A percentile compares a stretch with the other conserved stretches of the same genome.
Evolutionary conservation across 202 grass and related monocot genomes (phyloP).

Genomic region (Schoenoplectus triqueter): DNA sequence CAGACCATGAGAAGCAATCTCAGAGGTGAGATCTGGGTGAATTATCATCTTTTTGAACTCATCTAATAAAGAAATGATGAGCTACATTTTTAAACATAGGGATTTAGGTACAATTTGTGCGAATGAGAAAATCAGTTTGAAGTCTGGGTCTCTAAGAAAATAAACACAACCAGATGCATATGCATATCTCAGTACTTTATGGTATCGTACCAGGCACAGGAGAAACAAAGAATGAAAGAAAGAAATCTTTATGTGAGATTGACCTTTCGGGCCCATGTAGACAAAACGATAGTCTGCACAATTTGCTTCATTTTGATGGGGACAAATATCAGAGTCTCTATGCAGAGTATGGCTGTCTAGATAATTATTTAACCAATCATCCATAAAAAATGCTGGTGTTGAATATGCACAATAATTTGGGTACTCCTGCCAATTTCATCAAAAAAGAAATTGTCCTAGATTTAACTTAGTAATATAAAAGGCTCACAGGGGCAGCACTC

Average conservation of each 20-base stretch:
- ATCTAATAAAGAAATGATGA: not conserved
- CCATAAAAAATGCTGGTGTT: conserved; percentile 70
- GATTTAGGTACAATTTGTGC: not conserved
- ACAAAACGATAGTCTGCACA: conserved; percentile 92
- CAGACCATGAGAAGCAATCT: not conserved
- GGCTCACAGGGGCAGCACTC: conserved; percentile 12
- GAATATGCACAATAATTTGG: conserved; percentile 87
- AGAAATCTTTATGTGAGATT: conserved; percentile 25
- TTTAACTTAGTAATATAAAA: not conserved
- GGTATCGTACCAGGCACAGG: no score
- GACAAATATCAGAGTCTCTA: conserved; percentile 80
- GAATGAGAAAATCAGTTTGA: not conserved
- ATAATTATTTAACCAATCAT: conserved; percentile 97
- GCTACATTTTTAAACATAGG: not conserved
- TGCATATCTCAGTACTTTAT: not conserved
- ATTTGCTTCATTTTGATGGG: conserved; percentile 82
- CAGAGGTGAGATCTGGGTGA: not conserved
- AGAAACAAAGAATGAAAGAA: not conserved
- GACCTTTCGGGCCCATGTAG: conserved; percentile 94
- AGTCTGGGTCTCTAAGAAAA: not conserved
- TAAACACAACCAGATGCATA: not conserved
- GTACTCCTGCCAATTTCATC: conserved; percentile 64
- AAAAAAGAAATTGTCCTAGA: conserved; percentile 27
- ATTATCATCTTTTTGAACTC: not conserved
- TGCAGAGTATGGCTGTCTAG: conserved; percentile 86